Base-by-base conservation (phyloP, 805 yeast genomes). In the Teunomyces pallodes region DNA sequence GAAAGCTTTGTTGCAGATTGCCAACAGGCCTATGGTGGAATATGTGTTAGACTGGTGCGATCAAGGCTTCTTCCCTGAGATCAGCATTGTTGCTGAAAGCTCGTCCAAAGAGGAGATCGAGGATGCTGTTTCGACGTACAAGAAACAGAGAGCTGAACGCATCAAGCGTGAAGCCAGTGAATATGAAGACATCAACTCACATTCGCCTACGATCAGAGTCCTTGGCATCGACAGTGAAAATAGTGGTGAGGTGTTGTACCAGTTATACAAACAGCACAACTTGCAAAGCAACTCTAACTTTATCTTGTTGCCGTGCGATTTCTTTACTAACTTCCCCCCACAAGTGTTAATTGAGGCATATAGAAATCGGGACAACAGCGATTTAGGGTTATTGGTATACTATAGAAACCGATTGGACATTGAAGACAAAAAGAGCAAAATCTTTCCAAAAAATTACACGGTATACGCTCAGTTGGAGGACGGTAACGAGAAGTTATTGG, bases 41-140 rank as follows among this genome's bases (percentile, higher is more conserved):
- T 87, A 89, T 61, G 95, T 87, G 2, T 74, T 94, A 31, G 91
- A 87, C 56, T 94, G 98, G 98, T 91, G 98, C 73, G 90, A 84
- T 59, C 76, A 78, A 61, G 97, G 95, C 2, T 84, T 84, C 50
- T 91, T 91, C 66, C 80, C 79, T 41, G 80, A 79, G 41, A 79
- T 87, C 42, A 81, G 87, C 16, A 75, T 91, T 14, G 84, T 87
- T 6, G 73, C 81, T 8, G 81, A 79, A 46, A 61, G 67, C 9
- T 77, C 72, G 2, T 76, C 81, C 29, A 62, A 67, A 33, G 76
- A 71, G 2, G 76, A 67, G 16, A 76, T 89, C 14, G 64, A 67
- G 20, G 64, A 65, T 10, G 81, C 79, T 12, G 67, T 89, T 10
- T 76, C 72, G 7, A 58, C 60, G 2, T 87, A 80, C 60, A 63